Conservation (phyloP, 345 rosid species). For the Heritiera fomes region DNA sequence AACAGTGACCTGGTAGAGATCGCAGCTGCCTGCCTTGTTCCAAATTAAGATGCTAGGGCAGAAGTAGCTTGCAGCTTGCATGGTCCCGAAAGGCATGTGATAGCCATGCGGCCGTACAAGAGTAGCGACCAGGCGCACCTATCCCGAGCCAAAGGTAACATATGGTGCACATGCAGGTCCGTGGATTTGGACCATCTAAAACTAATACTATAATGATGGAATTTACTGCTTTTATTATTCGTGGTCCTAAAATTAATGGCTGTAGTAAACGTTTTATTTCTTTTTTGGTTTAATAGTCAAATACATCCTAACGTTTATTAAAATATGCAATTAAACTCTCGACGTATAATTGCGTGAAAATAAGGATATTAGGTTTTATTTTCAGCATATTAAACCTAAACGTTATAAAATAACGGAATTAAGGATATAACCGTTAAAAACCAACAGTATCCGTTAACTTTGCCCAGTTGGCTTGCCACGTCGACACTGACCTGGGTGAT, state of each 20-base stretch:
- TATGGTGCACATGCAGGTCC: constrained; percentile 33
- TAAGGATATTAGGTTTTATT: too few relatives aligned
- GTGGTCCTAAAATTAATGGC: constrained; percentile 44
- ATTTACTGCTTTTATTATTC: constrained; percentile 30
- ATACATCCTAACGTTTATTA: too few relatives aligned
- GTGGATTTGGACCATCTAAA: constrained; percentile 39
- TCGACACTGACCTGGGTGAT: too few relatives aligned
- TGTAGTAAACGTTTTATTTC: constrained; percentile 14
- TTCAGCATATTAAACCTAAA: too few relatives aligned
- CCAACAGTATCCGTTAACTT: too few relatives aligned
- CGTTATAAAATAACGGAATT: too few relatives aligned
- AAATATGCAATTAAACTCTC: too few relatives aligned
- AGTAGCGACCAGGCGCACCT: constrained; percentile 11
- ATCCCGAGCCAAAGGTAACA: constrained; percentile 19
- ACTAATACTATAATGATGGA: constrained; percentile 14
- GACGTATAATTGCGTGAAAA: too few relatives aligned
- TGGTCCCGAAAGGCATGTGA: constrained; percentile 51
- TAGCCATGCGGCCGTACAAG: constrained; percentile 18
- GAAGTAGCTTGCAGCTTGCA: background rate
- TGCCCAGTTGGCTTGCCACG: too few relatives aligned
- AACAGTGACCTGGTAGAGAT: background rate
- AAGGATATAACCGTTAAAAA: too few relatives aligned
- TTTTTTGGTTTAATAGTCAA: too few relatives aligned
- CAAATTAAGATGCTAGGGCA: too few relatives aligned
- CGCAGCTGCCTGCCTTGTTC: background rate